phyloP scores from a whole-genome alignment of 225 moss, liverwort and hornwort genomes.

The Physcomitrium patens region DNA sequence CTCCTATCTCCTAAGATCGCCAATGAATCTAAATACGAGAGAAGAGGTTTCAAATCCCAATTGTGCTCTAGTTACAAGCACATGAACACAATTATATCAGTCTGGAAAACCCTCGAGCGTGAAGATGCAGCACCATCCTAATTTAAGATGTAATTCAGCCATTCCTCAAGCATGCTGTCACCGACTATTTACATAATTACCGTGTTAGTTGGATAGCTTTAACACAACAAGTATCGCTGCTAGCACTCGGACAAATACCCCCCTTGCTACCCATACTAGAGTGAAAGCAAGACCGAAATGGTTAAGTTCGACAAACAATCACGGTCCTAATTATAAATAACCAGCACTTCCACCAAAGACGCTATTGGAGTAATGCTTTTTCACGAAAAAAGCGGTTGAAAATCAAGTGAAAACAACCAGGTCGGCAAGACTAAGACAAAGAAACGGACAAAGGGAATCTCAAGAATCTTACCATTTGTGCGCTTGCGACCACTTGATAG shows the following conservation, averaged over 20 bases:
- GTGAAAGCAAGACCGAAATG: neutral
- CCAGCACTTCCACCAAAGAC: neutral
- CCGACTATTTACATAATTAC: conserved; percentile 4
- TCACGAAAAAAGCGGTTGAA: neutral
- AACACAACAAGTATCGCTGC: neutral
- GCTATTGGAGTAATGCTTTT: neutral
- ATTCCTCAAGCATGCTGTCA: neutral
- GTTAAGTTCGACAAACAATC: conserved; percentile 25
- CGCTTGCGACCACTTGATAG: conserved; percentile 73
- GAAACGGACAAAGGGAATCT: neutral
- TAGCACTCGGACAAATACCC: neutral
- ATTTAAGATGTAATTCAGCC: conserved; percentile 8
- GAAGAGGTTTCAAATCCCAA: neutral
- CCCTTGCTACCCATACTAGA: neutral
- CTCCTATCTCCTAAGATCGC: neutral
- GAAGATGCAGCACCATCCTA: neutral
- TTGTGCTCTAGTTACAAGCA: neutral
- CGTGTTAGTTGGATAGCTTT: conserved; percentile 4
- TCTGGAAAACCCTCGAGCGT: neutral
- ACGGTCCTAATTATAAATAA: neutral
- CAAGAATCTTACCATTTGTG: conserved; percentile 57
- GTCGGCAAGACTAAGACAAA: conserved; percentile 3
- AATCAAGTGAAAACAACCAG: conserved; percentile 3
- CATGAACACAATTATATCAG: neutral
- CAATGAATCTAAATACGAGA: neutral